Evolutionary conservation across 2,329 filamentous ascomycete genomes (phyloP).

Genomic region (Grosmannia penicillata): DNA sequence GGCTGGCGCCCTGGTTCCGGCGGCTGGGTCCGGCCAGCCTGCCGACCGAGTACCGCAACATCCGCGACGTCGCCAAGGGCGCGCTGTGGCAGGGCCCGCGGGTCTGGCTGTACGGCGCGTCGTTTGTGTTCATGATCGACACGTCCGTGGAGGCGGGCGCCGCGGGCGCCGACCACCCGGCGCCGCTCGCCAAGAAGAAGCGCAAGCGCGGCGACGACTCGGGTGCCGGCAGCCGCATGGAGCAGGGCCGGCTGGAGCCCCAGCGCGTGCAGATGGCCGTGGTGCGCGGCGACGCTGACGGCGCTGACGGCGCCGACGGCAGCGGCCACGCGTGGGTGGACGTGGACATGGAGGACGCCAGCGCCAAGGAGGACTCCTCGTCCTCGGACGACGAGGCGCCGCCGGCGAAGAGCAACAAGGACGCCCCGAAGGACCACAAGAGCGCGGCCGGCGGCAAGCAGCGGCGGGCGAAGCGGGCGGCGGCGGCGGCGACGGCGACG

Average conservation of each 20-base stretch:
- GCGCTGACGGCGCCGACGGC: conserved; percentile 14
- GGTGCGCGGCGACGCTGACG: conserved; percentile 1
- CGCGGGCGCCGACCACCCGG: background rate
- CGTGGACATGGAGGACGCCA: conserved; percentile 17
- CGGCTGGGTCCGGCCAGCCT: conserved; percentile 65
- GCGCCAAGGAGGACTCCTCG: conserved; percentile 15
- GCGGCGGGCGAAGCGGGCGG: too few species aligned
- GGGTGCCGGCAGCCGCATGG: conserved; percentile 40
- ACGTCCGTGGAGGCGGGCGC: conserved; percentile 42
- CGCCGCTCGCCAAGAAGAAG: conserved; percentile 22
- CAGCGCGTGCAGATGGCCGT: conserved; percentile 26
- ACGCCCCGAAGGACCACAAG: conserved; percentile 1
- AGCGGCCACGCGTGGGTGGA: conserved; percentile 23
- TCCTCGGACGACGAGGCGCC: conserved; percentile 22
- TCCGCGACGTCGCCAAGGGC: conserved; percentile 70
- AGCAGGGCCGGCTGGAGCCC: conserved; percentile 27
- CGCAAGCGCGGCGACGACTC: conserved; percentile 36
- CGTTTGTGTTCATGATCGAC: conserved; percentile 88
- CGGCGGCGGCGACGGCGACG: background rate
- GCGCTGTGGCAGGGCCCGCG: conserved; percentile 68
- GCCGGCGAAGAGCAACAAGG: conserved; percentile 20
- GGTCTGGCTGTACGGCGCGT: conserved; percentile 75
- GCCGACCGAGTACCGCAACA: conserved; percentile 56
- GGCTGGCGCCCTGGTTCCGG: conserved; percentile 71
- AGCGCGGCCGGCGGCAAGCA: conserved; percentile 10